Percentiles rank a stretch among this genome's conserved stretches.
phyloP scores from a whole-genome alignment of 108 stramenopile species.

The Fragilariopsis cylindrus region DNA sequence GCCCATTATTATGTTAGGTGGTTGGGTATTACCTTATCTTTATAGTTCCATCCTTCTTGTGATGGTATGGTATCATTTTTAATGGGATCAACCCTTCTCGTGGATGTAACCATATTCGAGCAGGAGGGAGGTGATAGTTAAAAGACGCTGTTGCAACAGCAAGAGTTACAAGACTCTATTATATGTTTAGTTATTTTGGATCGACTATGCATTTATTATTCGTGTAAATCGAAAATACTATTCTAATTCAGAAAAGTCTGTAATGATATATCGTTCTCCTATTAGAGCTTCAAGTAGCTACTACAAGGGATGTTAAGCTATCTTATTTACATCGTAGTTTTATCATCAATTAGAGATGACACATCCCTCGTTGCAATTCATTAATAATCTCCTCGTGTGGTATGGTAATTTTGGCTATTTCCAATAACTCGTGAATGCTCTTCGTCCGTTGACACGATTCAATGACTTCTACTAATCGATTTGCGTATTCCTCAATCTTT shows the following conservation, averaged over 20 bases:
- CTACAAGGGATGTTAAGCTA: not conserved
- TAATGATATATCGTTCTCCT: not conserved
- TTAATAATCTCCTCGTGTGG: slow-evolving; percentile 61
- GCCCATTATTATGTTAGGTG: too few species aligned
- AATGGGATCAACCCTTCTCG: slow-evolving; percentile 32
- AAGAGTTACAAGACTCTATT: too few species aligned
- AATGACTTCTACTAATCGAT: slow-evolving; percentile 55
- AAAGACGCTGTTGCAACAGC: too few species aligned
- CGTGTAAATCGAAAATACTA: too few species aligned
- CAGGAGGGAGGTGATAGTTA: slow-evolving; percentile 23
- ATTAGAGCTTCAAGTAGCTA: not conserved
- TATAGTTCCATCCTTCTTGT: too few species aligned
- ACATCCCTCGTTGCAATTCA: slow-evolving; percentile 67
- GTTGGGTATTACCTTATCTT: too few species aligned
- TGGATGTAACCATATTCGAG: slow-evolving; percentile 35
- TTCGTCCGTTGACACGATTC: slow-evolving; percentile 56
- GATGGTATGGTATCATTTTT: not conserved
- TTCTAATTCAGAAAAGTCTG: too few species aligned
- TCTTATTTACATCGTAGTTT: not conserved
- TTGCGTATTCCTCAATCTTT: slow-evolving; percentile 46
- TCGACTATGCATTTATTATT: too few species aligned
- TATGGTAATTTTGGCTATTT: slow-evolving; percentile 52
- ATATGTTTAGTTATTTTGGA: too few species aligned
- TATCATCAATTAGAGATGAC: slow-evolving; percentile 22
- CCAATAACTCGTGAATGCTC: slow-evolving; percentile 62